Evolutionary conservation across 2,329 filamentous ascomycete species (phyloP), one percentile per base, ranked within the genome.

Genomic region (Colletotrichum sidae): DNA sequence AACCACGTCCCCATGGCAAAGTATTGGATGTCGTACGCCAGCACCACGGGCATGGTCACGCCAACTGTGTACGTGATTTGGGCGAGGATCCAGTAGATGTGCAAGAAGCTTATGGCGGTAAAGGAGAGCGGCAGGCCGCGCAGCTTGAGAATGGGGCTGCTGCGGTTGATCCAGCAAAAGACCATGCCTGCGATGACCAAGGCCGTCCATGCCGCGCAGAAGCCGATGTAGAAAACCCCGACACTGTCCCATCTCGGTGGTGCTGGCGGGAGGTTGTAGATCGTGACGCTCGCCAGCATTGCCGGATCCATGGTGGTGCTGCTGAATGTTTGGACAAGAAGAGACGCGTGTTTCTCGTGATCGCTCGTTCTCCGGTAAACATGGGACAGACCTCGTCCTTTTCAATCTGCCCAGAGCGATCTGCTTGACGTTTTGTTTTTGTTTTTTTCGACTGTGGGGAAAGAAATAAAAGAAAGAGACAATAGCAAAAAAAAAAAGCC

Each of bases 1-100:
- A 89, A 78, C 73, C 84, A 86, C 55, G 84, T 81, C 44, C 83
- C 85, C 86, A 88, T 89, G 72, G 86, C 78, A 79, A 86, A 88
- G 70, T 83, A 89, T 69, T 87, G 84, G 4, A 81, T 73, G 38
- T 81, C 77, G 63, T 85, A 87, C 1, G 84, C 77, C 12, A 73
- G 55, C 1, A 79, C 70, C 1, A 76, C 58, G 0, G 76, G 83
- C 59, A 83, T 76, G 4, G 80, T 74, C 9, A 76, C 52, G 8
- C 80, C 80, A 34, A 82, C 73, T 10, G 78, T 74, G n/a, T 81
- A 79, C 17, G 77, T 78, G 58, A 83, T 70, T 65, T 83, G 81
- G 4, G 78, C 77, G 4, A 78, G 70, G 42, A 78, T 70, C 78
- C 77, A 80, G 67, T 80, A 80, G 5, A 69, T 38, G 59, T 80